phyloP scores from a whole-genome alignment of 352 stramenopile genomes.

The Globisporangium camurandrum region DNA sequence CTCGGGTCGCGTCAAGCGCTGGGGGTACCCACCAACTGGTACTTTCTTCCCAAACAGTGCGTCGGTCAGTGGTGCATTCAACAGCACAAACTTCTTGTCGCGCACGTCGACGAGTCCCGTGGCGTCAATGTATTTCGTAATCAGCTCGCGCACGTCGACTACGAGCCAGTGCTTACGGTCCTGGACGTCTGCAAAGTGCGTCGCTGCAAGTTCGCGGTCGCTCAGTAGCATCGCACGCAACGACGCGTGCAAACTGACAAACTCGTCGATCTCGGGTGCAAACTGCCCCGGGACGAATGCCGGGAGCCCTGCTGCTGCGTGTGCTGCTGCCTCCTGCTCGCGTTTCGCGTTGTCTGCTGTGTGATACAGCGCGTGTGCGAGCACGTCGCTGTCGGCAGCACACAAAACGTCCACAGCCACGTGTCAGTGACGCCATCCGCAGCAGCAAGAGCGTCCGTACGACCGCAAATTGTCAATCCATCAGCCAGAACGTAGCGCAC shows the following conservation, averaged over 20 bases:
- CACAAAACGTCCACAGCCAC: neutral
- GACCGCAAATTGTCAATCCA: neutral
- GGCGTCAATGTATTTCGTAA: constrained; percentile 53
- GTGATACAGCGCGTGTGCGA: constrained; percentile 40
- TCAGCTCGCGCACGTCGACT: constrained; percentile 46
- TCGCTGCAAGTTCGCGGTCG: constrained; percentile 14
- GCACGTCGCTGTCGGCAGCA: constrained; percentile 31
- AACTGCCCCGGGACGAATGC: constrained; percentile 54
- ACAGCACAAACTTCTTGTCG: constrained; percentile 62
- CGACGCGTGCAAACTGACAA: constrained; percentile 43
- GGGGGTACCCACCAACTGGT: constrained; percentile 45
- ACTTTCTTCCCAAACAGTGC: constrained; percentile 66
- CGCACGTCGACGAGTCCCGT: constrained; percentile 40
- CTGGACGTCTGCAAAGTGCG: constrained; percentile 14
- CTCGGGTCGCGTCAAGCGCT: constrained; percentile 48
- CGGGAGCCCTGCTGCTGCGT: constrained; percentile 26
- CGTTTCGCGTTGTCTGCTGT: constrained; percentile 45
- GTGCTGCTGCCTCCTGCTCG: constrained; percentile 32
- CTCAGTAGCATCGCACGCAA: constrained; percentile 44
- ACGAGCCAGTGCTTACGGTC: constrained; percentile 49
- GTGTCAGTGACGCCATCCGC: constrained; percentile 6
- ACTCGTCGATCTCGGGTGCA: constrained; percentile 59
- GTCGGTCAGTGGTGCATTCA: constrained; percentile 63
- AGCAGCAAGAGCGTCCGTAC: neutral
- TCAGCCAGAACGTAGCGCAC: neutral